Evolutionary conservation across 805 yeast genomes (phyloP).

Genomic region (Cyberlindnera japonica): DNA sequence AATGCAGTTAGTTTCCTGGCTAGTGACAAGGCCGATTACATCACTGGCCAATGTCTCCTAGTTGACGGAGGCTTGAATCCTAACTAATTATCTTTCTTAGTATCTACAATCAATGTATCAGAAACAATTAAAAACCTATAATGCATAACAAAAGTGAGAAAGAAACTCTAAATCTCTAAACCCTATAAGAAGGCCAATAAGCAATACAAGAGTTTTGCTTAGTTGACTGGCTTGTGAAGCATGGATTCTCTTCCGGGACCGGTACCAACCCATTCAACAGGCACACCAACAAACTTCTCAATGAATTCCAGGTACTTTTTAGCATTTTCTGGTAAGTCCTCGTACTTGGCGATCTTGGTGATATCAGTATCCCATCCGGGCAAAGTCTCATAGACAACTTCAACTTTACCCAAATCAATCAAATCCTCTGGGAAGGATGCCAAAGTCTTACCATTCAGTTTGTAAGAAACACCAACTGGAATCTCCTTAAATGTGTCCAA

Average conservation of each 20-base stretch:
- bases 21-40: conserved; percentile 32
- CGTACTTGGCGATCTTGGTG: conserved; percentile 62
- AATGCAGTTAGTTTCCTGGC: conserved; percentile 35
- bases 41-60: conserved; percentile 35
- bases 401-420: conserved; percentile 76
- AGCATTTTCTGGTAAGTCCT: conserved; percentile 84
- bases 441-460: conserved; percentile 69
- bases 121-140: no score
- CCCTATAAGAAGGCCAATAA: no score
- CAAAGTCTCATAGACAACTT: conserved; percentile 84
- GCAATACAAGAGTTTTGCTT: not conserved
- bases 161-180: no score
- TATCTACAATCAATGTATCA: no score
- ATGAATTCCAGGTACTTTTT: conserved; percentile 79
- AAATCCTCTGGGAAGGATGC: conserved; percentile 92
- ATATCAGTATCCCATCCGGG: conserved; percentile 95
- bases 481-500: conserved; percentile 87
- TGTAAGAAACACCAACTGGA: conserved; percentile 82
- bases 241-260: conserved; percentile 96
- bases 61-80: conserved; percentile 35
- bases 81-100: no score
- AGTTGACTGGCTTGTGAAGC: conserved; percentile 51
- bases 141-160: no score
- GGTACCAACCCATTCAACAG: conserved; percentile 96
- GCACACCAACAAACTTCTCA: conserved; percentile 79